phyloP scores from a whole-genome alignment of 2,329 filamentous ascomycete species.

The Penicillium sp. region DNA sequence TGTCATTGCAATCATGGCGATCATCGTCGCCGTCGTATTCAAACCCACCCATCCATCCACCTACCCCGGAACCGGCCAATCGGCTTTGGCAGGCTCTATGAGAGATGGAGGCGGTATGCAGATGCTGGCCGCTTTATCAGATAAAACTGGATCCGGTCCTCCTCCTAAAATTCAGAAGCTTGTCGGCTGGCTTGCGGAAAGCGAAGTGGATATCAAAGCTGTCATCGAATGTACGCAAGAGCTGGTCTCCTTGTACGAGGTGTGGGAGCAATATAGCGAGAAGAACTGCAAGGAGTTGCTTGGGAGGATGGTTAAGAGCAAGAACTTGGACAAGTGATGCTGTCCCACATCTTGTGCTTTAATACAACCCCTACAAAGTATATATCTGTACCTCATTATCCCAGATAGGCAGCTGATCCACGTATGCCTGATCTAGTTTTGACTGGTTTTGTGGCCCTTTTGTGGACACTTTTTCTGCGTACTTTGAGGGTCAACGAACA shows the following conservation, averaged over 20 bases:
- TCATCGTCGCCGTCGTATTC: constrained; percentile 79
- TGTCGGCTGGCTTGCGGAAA: constrained; percentile 80
- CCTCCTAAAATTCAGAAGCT: constrained; percentile 59
- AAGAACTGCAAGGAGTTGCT: constrained; percentile 64
- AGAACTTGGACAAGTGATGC: constrained; percentile 55
- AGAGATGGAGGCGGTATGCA: constrained; percentile 37
- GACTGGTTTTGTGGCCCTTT: neutral
- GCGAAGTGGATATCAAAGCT: constrained; percentile 76
- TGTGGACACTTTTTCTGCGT: neutral
- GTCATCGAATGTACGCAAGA: constrained; percentile 90
- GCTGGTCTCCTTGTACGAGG: constrained; percentile 82
- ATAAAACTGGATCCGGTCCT: constrained; percentile 30
- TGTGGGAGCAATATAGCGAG: constrained; percentile 65
- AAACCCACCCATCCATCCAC: constrained; percentile 56
- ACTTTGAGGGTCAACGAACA: neutral
- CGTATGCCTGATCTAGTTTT: neutral
- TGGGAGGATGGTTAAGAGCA: constrained; percentile 60
- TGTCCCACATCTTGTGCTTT: neutral
- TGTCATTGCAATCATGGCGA: constrained; percentile 79
- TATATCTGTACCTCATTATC: neutral
- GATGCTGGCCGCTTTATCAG: constrained; percentile 35
- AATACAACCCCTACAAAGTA: neutral
- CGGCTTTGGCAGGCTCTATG: constrained; percentile 34
- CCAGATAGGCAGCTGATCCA: neutral
- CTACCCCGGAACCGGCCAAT: constrained; percentile 33